These are phyloP conservation scores for Escallonia herrerae DNA, from an alignment of 129 eudicot species.

Conservation along the genomic window DNA sequence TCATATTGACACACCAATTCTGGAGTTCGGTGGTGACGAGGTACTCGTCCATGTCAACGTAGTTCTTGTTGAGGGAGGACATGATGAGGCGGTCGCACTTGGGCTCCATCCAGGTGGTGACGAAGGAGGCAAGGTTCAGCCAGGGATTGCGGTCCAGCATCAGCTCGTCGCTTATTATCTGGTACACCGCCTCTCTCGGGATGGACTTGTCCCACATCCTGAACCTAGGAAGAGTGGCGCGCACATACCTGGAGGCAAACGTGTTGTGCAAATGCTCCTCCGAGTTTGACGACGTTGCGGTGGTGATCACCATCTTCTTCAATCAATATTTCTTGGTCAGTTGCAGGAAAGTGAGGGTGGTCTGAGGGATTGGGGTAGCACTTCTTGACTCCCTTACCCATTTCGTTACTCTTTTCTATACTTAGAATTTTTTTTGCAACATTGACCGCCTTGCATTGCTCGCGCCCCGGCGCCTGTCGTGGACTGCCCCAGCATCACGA, in stretches of 20 bases:
- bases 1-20: too few species aligned
- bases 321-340: too few species aligned
- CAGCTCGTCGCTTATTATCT: constrained; percentile 42
- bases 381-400: too few species aligned
- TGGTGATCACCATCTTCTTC: constrained; percentile 53
- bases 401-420: too few species aligned
- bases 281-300: constrained; percentile 22
- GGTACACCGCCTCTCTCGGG: constrained; percentile 43
- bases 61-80: constrained; percentile 28
- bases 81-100: constrained; percentile 28
- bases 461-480: too few species aligned
- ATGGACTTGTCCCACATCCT: constrained; percentile 31
- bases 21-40: too few species aligned
- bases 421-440: too few species aligned
- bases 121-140: constrained; percentile 26
- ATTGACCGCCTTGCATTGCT: too few species aligned
- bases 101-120: constrained; percentile 34
- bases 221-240: constrained; percentile 50
- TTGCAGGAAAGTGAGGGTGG: too few species aligned
- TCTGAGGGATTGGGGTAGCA: too few species aligned
- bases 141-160: constrained; percentile 29
- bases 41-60: constrained; percentile 31
- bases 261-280: constrained; percentile 41
- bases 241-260: constrained; percentile 67
- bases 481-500: too few species aligned